Percentiles rank a stretch among this genome's conserved stretches.
Evolutionary conservation across 108 stramenopile species (phyloP).

Genomic region (Cylindrotheca fusiformis): DNA sequence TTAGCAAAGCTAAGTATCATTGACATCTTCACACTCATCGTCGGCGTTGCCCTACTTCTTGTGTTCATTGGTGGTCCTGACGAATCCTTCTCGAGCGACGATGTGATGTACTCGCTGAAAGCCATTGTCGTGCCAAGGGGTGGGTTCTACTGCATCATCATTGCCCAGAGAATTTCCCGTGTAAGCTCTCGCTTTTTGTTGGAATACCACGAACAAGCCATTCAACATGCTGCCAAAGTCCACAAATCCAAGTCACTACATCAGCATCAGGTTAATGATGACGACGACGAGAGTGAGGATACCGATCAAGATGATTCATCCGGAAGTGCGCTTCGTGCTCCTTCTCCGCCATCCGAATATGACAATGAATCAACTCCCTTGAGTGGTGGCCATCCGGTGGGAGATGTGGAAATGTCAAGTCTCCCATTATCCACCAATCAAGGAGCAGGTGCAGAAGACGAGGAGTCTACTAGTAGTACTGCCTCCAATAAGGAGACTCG

Average conservation of each 20-base stretch:
- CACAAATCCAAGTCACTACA: neutral
- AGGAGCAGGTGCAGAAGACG: too few relatives aligned
- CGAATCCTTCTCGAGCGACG: constrained; percentile 8
- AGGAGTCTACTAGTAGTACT: neutral
- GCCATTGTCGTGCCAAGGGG: constrained; percentile 33
- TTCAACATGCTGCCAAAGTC: constrained; percentile 14
- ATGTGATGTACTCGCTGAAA: constrained; percentile 30
- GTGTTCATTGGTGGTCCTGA: constrained; percentile 45
- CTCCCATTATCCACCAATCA: neutral
- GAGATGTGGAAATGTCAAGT: neutral
- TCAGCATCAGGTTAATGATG: neutral
- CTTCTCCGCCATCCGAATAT: neutral
- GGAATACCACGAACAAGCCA: constrained; percentile 38
- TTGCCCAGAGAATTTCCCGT: constrained; percentile 40
- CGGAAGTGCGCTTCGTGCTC: neutral
- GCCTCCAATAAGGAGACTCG: constrained; percentile 2
- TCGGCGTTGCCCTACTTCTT: constrained; percentile 32
- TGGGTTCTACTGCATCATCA: constrained; percentile 42
- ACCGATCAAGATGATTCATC: neutral
- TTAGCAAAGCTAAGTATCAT: constrained; percentile 56
- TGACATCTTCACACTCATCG: constrained; percentile 37
- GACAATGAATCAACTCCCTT: neutral
- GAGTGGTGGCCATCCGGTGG: neutral
- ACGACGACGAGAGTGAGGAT: neutral
- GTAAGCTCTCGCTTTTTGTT: constrained; percentile 38